A percentile compares a stretch with the other conserved stretches of the same genome.
Evolutionary conservation across 441 rosid species (phyloP).

Genomic region (Pelargonium citronellum): DNA sequence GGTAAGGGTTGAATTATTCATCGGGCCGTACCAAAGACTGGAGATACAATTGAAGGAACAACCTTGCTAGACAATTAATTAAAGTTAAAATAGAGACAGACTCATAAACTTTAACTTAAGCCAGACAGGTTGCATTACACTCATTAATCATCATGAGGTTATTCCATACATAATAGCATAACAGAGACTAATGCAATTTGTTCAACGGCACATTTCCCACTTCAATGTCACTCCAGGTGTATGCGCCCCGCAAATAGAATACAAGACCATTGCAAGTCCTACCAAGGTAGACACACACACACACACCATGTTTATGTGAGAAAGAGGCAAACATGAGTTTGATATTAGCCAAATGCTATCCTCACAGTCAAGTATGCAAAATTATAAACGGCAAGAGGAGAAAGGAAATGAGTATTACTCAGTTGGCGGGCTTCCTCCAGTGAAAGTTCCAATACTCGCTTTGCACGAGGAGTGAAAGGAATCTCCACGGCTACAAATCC

Average conservation of each 20-base stretch:
- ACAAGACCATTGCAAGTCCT: not conserved
- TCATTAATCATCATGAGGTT: not conserved
- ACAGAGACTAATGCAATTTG: not conserved
- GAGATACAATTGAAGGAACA: not conserved
- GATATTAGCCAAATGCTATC: not conserved
- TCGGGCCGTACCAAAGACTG: not conserved
- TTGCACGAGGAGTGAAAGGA: slow-evolving; percentile 98
- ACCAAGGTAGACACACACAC: not conserved
- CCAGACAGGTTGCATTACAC: not conserved
- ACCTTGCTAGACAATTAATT: not conserved
- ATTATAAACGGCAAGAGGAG: not conserved
- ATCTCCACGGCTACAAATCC: slow-evolving; percentile 96
- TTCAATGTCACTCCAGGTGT: not conserved
- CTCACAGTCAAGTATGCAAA: not conserved
- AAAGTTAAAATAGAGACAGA: not conserved
- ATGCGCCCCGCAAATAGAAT: not conserved
- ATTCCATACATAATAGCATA: too few relatives aligned
- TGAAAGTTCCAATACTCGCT: slow-evolving; percentile 84
- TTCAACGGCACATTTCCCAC: not conserved
- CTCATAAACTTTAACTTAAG: not conserved
- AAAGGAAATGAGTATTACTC: slow-evolving; percentile 33
- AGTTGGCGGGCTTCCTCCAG: slow-evolving; percentile 94
- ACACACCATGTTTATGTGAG: not conserved
- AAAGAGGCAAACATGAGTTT: not conserved
- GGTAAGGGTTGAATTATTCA: too few relatives aligned